Conservation (phyloP, 176 grass and related monocot species). For the Otatea glauca region DNA sequence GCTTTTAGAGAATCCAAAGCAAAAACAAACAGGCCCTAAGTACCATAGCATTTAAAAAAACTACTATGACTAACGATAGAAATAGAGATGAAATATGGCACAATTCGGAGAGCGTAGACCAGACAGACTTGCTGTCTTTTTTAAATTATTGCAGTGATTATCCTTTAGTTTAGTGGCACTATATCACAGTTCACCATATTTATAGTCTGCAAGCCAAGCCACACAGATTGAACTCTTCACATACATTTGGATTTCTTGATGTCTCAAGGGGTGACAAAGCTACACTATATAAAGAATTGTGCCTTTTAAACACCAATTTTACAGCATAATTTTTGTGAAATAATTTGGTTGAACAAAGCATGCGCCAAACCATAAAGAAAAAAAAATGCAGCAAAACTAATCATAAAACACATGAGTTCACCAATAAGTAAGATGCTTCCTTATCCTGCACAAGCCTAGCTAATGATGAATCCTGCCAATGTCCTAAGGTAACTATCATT, state of each 20-base stretch:
- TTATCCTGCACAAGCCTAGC: constrained; percentile 10
- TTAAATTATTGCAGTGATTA: neutral
- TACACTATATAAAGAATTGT: neutral
- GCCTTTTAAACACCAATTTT: neutral
- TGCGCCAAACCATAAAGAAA: neutral
- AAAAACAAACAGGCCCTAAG: too few relatives aligned
- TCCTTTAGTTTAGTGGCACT: neutral
- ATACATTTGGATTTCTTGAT: neutral
- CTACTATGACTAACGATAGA: neutral
- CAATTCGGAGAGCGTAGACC: neutral
- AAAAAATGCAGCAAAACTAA: constrained; percentile 8
- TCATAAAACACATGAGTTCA: neutral
- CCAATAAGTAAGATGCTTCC: neutral
- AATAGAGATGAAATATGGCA: neutral
- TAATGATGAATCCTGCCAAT: neutral
- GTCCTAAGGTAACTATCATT: too few relatives aligned
- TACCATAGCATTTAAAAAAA: neutral
- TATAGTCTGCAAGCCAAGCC: neutral
- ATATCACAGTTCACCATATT: neutral
- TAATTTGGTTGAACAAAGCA: constrained; percentile 6
- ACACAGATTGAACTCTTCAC: neutral
- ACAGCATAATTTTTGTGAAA: neutral
- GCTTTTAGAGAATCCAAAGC: too few relatives aligned
- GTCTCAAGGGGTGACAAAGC: neutral
- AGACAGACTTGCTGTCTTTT: neutral